Percentiles rank a stretch among this genome's conserved stretches.
Conservation (phyloP, 768 basidiomycete genomes). For the Boletus rex-veris region DNA sequence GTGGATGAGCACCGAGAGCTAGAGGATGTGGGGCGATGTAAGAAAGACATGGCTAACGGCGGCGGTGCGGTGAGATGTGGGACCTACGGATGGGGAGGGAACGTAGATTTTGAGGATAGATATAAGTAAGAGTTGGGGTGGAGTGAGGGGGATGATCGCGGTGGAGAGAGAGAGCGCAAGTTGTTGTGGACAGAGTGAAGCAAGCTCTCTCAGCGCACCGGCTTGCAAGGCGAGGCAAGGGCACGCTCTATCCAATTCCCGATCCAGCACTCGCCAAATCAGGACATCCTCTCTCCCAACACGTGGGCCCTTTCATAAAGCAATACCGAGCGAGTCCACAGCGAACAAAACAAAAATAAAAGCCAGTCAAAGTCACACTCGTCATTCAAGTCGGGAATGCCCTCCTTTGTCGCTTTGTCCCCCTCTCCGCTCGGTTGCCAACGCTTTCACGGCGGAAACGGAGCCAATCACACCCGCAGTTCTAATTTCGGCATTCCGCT, state of each 20-base stretch:
- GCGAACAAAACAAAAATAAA: background rate
- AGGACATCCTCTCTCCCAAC: constrained; percentile 24
- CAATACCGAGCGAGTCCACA: background rate
- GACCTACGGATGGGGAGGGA: constrained; percentile 4
- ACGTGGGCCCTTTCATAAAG: constrained; percentile 23
- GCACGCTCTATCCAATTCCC: constrained; percentile 31
- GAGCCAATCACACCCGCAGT: background rate
- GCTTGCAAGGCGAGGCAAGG: constrained; percentile 32
- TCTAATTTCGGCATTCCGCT: constrained; percentile 12
- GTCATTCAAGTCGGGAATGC: no score
- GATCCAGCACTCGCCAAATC: constrained; percentile 23
- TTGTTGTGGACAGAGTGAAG: constrained; percentile 12
- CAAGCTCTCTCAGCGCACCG: constrained; percentile 21
- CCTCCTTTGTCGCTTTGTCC: constrained; percentile 8
- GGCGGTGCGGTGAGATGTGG: constrained; percentile 10
- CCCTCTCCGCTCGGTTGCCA: background rate
- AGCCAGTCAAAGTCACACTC: no score
- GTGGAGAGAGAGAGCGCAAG: constrained; percentile 10
- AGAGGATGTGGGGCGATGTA: constrained; percentile 11
- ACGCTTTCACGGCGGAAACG: background rate
- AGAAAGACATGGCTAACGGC: background rate
- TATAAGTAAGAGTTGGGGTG: background rate
- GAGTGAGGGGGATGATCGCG: constrained; percentile 7
- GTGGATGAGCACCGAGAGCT: constrained; percentile 13
- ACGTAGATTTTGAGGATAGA: background rate